Evolutionary conservation across 805 yeast genomes (phyloP).

Genomic region (Millerozyma acaciae): DNA sequence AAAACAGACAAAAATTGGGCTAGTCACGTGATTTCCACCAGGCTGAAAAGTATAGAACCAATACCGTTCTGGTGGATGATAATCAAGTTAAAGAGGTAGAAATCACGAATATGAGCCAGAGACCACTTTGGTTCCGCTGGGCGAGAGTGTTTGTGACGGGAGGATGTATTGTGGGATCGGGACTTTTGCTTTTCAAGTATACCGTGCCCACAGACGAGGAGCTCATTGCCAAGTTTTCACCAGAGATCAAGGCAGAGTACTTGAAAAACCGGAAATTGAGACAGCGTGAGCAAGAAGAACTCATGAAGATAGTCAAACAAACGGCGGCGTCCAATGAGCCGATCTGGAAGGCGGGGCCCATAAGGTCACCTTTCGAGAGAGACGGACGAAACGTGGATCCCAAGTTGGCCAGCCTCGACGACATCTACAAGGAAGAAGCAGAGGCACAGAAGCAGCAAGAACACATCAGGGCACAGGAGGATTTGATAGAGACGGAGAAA

Average conservation of each 20-base stretch:
- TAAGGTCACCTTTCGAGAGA: constrained; percentile 63
- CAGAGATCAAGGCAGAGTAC: constrained; percentile 76
- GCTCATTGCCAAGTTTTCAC: constrained; percentile 67
- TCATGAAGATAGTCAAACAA: constrained; percentile 61
- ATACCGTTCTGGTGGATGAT: not conserved
- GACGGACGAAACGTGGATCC: constrained; percentile 36
- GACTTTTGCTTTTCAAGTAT: constrained; percentile 66
- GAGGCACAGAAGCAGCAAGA: constrained; percentile 32
- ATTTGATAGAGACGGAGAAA: constrained; percentile 23
- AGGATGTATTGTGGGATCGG: constrained; percentile 64
- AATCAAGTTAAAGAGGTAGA: not conserved
- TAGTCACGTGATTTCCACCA: too few relatives aligned
- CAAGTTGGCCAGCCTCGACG: constrained; percentile 39
- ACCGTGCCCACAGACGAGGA: constrained; percentile 86
- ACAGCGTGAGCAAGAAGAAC: constrained; percentile 62
- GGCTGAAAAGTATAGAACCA: too few relatives aligned
- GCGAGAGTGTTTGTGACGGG: constrained; percentile 56
- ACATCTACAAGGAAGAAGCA: constrained; percentile 47
- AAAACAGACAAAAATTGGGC: too few relatives aligned
- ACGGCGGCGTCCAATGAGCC: constrained; percentile 72
- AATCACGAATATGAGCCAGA: constrained; percentile 14
- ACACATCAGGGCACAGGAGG: constrained; percentile 28
- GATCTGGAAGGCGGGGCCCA: constrained; percentile 75
- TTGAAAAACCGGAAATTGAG: constrained; percentile 60
- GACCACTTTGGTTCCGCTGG: constrained; percentile 58